Evolutionary conservation across 148 eudicot genomes (phyloP).

Genomic region (Polygonum maritimum): DNA sequence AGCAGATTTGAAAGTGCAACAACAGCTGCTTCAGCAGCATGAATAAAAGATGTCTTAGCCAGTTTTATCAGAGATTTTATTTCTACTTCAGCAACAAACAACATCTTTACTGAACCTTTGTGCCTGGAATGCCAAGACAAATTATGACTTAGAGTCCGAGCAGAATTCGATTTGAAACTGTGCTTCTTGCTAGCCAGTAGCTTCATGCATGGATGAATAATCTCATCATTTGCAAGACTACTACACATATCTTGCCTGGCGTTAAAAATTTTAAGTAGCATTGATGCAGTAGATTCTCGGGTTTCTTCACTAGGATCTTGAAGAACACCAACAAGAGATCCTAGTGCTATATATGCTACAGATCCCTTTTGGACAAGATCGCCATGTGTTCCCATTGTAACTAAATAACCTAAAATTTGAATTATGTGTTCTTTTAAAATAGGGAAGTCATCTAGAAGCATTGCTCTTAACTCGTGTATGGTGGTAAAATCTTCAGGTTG

Average conservation of each 20-base stretch:
- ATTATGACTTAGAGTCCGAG: slow-evolving; percentile 60
- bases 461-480: slow-evolving; percentile 57
- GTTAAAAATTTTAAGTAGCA: slow-evolving; percentile 65
- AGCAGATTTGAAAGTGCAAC: slow-evolving; percentile 77
- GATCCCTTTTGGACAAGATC: slow-evolving; percentile 57
- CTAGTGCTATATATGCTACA: slow-evolving; percentile 50
- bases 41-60: slow-evolving; percentile 68
- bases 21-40: slow-evolving; percentile 68
- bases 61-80: slow-evolving; percentile 62
- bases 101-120: slow-evolving; percentile 39
- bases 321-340: slow-evolving; percentile 67
- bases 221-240: slow-evolving; percentile 68
- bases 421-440: slow-evolving; percentile 48
- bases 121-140: slow-evolving; percentile 50
- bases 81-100: slow-evolving; percentile 59
- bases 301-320: slow-evolving; percentile 50
- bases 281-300: slow-evolving; percentile 71
- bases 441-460: slow-evolving; percentile 65
- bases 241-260: slow-evolving; percentile 61
- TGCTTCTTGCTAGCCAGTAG: slow-evolving; percentile 54
- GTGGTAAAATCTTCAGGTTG: slow-evolving; percentile 47
- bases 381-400: slow-evolving; percentile 41
- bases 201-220: slow-evolving; percentile 67
- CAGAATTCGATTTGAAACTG: slow-evolving; percentile 55
- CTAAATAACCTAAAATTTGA: slow-evolving; percentile 60